Conservation (phyloP, 2,329 filamentous ascomycete species). For the Curvularia sp. region DNA sequence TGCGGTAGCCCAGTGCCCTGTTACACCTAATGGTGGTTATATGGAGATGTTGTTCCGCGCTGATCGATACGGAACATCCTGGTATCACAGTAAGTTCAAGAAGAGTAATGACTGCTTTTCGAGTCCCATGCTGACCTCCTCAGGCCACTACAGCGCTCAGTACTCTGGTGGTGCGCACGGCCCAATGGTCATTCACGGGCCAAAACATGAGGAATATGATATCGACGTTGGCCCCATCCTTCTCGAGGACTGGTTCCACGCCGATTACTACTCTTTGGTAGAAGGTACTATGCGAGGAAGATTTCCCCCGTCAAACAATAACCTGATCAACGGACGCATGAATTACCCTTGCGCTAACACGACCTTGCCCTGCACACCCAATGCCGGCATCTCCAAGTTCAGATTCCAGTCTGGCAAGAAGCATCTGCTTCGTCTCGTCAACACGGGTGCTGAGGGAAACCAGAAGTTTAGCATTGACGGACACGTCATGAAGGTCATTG, state of each 20-base stretch:
- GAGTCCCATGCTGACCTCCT: neutral
- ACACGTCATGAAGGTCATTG: constrained; percentile 53
- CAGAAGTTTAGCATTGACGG: constrained; percentile 54
- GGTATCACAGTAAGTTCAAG: constrained; percentile 34
- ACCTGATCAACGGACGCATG: constrained; percentile 33
- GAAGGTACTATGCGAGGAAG: constrained; percentile 36
- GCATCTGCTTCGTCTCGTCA: constrained; percentile 53
- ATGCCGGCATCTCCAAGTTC: constrained; percentile 45
- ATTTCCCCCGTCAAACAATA: constrained; percentile 32
- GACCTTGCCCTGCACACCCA: constrained; percentile 34
- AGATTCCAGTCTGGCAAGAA: constrained; percentile 52
- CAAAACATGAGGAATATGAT: constrained; percentile 49
- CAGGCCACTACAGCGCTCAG: constrained; percentile 49
- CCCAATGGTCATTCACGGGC: constrained; percentile 50
- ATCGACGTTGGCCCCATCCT: constrained; percentile 52
- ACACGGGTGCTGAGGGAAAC: constrained; percentile 49
- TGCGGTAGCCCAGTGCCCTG: constrained; percentile 46
- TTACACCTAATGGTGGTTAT: constrained; percentile 39
- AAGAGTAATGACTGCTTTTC: neutral
- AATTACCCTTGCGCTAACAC: constrained; percentile 40
- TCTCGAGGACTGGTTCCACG: constrained; percentile 53
- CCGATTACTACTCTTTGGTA: constrained; percentile 40
- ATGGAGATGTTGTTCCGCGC: constrained; percentile 37
- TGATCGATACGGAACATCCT: constrained; percentile 39
- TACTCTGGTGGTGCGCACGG: constrained; percentile 51